Base-by-base conservation (phyloP, 495 filamentous ascomycete species). In the Penicillium antarcticum region DNA sequence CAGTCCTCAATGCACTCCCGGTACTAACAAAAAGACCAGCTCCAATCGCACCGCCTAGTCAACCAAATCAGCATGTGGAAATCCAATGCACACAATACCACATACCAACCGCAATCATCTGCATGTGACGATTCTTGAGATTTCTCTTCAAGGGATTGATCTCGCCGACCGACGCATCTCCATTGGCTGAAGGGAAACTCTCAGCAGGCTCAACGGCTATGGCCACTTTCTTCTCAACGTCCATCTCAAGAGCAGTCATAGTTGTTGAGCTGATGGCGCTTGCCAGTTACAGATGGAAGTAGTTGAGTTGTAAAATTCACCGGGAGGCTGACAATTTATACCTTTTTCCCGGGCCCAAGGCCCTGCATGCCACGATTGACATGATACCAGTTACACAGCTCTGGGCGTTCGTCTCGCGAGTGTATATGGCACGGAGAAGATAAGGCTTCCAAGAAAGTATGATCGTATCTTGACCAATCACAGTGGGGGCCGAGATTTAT, bases 51-150 rank as follows among this genome's bases (percentile, higher is more conserved):
- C 77, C 77, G 35, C 78, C 75, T 76, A 6, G 11, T 29, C 26
- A 29, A 37, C 5, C 1, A 12, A 37, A 19, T 45, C 16, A 24
- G 18, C n/a, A 35, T 32, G 4, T 14, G n/a, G n/a, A 26, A 24
- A 21, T 3, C 12, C 23, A 23, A 40, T 23, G 3, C 11, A 47
- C 13, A 14, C 6, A 39, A n/a, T 18, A 18, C 11, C 12, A 38
- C 55, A 44, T 62, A 79, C 83, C 85, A 56, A 89, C 85, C 42
- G 86, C 86, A 66, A 88, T 87, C 81, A 89, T 87, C 51, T 88
- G 85, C 77, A 88, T 80, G 57, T 89, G 86, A 24, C 85, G 76
- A 37, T 70, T 66, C 55, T 80, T 71, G 34, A 84, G 56, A 37
- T 69, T 68, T 31, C 75, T 61, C 32, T 67, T 60, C 13, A 79